These are phyloP conservation scores for Acanthochlamys bracteata DNA, from an alignment of 106 monocot species.

Conservation along the genomic window DNA sequence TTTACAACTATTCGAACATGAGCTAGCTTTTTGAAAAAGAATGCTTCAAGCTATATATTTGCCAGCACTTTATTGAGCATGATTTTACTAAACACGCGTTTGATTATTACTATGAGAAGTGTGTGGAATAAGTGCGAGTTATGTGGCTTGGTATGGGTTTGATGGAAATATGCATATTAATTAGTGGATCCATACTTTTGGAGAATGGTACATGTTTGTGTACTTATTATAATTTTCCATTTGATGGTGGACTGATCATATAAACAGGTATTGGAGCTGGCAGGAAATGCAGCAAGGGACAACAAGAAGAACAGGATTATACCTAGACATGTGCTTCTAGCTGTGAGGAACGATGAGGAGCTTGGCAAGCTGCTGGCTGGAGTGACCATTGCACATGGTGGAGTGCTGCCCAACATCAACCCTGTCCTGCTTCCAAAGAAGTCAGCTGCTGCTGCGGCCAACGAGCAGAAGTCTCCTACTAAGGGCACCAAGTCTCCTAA, in stretches of 20 bases:
- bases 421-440: conserved; percentile 49
- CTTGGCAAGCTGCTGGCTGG: conserved; percentile 44
- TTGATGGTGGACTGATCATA: too few relatives aligned
- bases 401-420: conserved; percentile 43
- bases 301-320: conserved; percentile 63
- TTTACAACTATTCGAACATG: too few relatives aligned
- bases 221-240: neutral
- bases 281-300: conserved; percentile 49
- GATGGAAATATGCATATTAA: too few relatives aligned
- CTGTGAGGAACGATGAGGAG: conserved; percentile 53
- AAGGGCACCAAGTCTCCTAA: conserved; percentile 51
- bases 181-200: neutral
- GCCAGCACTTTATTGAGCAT: too few relatives aligned
- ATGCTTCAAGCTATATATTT: too few relatives aligned
- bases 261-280: conserved; percentile 38
- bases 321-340: conserved; percentile 42
- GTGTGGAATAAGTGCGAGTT: too few relatives aligned
- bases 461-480: conserved; percentile 22
- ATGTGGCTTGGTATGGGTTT: too few relatives aligned
- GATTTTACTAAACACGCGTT: too few relatives aligned
- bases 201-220: neutral
- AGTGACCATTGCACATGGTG: conserved; percentile 43
- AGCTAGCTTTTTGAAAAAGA: too few relatives aligned
- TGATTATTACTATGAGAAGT: too few relatives aligned
- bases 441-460: conserved; percentile 8